phyloP scores from a whole-genome alignment of 352 stramenopile genomes.

The Globisporangium nodosum region DNA sequence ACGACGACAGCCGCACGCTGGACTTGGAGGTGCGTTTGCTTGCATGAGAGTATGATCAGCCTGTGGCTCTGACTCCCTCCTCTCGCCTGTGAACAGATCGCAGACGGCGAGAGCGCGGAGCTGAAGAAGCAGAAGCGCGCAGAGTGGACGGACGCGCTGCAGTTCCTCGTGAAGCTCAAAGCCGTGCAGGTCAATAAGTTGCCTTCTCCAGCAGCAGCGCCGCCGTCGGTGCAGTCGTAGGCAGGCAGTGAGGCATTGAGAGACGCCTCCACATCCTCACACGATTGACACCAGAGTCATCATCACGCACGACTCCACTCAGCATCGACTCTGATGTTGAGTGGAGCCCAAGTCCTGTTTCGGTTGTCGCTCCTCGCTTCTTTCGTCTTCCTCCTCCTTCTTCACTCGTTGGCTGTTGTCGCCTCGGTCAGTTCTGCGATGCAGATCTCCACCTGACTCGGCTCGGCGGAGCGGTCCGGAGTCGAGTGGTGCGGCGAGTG shows the following conservation, averaged over 20 bases:
- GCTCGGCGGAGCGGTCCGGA: background rate
- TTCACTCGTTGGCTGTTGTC: no score
- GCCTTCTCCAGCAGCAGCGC: background rate
- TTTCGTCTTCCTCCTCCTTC: background rate
- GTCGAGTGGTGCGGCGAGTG: conserved; percentile 5
- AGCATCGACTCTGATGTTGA: background rate
- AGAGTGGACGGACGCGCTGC: conserved; percentile 67
- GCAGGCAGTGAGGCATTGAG: background rate
- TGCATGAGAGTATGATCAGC: background rate
- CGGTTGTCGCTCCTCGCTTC: background rate
- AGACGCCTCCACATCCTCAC: background rate
- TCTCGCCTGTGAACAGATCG: conserved; percentile 25
- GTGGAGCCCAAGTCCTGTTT: background rate
- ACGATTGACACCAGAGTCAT: background rate
- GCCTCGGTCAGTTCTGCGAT: background rate
- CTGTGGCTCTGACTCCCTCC: background rate
- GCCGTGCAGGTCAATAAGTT: conserved; percentile 22
- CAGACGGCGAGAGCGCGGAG: conserved; percentile 53
- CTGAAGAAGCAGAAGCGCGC: conserved; percentile 51
- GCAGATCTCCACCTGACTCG: conserved; percentile 13
- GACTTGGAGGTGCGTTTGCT: conserved; percentile 48
- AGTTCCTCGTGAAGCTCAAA: conserved; percentile 72
- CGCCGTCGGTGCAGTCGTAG: background rate
- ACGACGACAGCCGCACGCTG: conserved; percentile 68
- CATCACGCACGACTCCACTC: no score